Base-by-base conservation (phyloP, 139 green algal genomes). In the Cymbomonas tetramitiformis region DNA sequence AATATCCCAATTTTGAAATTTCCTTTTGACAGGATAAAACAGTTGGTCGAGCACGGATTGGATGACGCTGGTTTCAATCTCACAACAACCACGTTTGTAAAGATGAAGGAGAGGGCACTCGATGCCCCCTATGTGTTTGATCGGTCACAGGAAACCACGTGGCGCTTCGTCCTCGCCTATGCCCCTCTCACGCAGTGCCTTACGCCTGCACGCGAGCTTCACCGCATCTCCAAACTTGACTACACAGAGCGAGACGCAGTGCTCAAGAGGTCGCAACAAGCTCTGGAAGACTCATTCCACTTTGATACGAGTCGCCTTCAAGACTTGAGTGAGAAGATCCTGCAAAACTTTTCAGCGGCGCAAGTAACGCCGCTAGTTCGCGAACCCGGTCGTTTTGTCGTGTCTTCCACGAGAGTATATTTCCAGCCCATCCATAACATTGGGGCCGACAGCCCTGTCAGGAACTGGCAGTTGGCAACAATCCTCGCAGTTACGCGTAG, bases 81-180 rank as follows among this genome's bases (percentile, higher is more conserved):
- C 41, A 23, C 9, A 5, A 31, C 21, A 21, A 23, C 41, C 21
- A 21, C 21, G 6, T 7, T 10, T 5, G 41, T 50, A 5, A 5
- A 7, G 6, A 6, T 50, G 10, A 21, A 19, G 12, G 18, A 19
- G 48, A 43, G 19, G 10, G 48, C 19, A 18, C 15, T 1, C 23
- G 30, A 34, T n/a, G 5, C 40, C 21, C 12, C 15, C 1, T 56
- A 38, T n/a, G 21, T 10, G 10, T 19, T 56, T 6, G 9, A 34
- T 9, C n/a, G n/a, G n/a, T 12, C 10, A 8, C 15, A 39, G 31
- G 30, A 68, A 28, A 68, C 64, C 38, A 31, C 29, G n/a, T 71
- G 63, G 51, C 34, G 30, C 28, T 78, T 83, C 55, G 56, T 62
- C 2, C 71, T 82, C 40, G 56, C 69, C 30, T 80, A 80, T 54